Conservation (phyloP, 768 basidiomycete genomes). For the Boletus rubroflammeus region DNA sequence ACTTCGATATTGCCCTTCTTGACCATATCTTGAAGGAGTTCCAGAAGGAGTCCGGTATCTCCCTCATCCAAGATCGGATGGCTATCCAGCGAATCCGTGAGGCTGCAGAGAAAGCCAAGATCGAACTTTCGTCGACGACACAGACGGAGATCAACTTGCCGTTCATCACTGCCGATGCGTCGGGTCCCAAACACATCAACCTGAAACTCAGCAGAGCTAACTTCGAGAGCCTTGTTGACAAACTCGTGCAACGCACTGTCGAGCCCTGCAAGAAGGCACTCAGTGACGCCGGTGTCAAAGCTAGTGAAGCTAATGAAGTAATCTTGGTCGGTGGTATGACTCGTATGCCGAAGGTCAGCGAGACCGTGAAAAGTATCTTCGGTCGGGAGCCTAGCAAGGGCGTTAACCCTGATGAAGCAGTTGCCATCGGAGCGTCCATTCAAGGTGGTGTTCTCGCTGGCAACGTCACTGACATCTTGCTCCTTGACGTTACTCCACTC, state of each 20-base stretch:
- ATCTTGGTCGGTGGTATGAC: constrained; percentile 99
- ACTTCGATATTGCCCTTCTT: constrained; percentile 91
- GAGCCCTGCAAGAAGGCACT: constrained; percentile 98
- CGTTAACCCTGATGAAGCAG: constrained; percentile 99
- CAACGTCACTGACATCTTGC: constrained; percentile 91
- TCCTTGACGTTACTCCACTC: constrained; percentile 93
- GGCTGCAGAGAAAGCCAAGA: constrained; percentile 99
- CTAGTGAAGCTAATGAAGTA: constrained; percentile 91
- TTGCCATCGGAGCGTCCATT: constrained; percentile 96
- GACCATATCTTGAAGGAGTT: constrained; percentile 85
- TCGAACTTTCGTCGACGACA: constrained; percentile 89
- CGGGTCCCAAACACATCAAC: constrained; percentile 98
- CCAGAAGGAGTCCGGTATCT: constrained; percentile 87
- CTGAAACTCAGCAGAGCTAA: constrained; percentile 80
- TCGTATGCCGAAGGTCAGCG: constrained; percentile 93
- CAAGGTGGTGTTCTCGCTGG: constrained; percentile 98
- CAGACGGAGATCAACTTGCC: constrained; percentile 98
- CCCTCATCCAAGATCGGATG: constrained; percentile 85
- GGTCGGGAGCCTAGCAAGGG: constrained; percentile 97
- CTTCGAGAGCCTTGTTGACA: constrained; percentile 82
- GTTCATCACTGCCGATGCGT: constrained; percentile 95
- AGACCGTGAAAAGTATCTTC: constrained; percentile 84
- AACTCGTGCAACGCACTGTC: constrained; percentile 83
- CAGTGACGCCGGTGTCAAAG: constrained; percentile 88
- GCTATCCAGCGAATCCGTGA: constrained; percentile 99